Evolutionary conservation across 2,329 filamentous ascomycete species (phyloP), one percentile per base, ranked within the genome.

Genomic region (Fusarium palustre): DNA sequence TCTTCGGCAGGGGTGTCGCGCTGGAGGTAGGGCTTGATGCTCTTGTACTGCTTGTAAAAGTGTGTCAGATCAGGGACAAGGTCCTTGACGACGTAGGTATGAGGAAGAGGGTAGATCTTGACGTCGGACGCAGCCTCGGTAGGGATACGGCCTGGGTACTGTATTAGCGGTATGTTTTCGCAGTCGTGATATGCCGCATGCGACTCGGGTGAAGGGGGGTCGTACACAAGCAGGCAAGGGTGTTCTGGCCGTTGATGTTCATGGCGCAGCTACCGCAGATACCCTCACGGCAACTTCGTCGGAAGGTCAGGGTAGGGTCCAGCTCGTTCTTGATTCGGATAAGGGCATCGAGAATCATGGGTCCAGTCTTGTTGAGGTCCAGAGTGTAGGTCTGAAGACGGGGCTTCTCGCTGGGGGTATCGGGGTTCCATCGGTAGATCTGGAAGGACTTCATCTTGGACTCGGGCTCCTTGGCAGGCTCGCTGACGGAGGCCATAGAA

Each of bases 31-130:
- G 96, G 96, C 90, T 98, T 97, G 84, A 99, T 97, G 18, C 94
- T 97, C 85, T 97, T 97, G 89, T 99, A 99, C 87, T 99, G 96
- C 88, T 98, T 98, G 90, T 99, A 99, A 86, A 99, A 98, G 78
- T 96, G 92, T 68, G 96, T 99, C 85, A 99, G 86, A 80, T 99
- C 96, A 63, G 96, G 95, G 34, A 99, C 96, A 68, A 99, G 90
- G 81, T 99, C 96, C 89, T 98, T 99, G 84, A 99, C 94, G 75
- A 99, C 93, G 83, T 97, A 99, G 82, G 94, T 97, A 85, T 99
- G 96, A 76, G 96, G 96, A 74, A 99, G 88, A 66, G 96, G 96
- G 86, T 99, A 99, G 82, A 99, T 94, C 85, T 97, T 95, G 77
- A 92, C 89, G 76, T 97, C 93, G 77, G 91, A 87, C 74, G 84